Evolutionary conservation across 2,329 filamentous ascomycete species (phyloP).

Genomic region (Acephala macrosclerotiorum): DNA sequence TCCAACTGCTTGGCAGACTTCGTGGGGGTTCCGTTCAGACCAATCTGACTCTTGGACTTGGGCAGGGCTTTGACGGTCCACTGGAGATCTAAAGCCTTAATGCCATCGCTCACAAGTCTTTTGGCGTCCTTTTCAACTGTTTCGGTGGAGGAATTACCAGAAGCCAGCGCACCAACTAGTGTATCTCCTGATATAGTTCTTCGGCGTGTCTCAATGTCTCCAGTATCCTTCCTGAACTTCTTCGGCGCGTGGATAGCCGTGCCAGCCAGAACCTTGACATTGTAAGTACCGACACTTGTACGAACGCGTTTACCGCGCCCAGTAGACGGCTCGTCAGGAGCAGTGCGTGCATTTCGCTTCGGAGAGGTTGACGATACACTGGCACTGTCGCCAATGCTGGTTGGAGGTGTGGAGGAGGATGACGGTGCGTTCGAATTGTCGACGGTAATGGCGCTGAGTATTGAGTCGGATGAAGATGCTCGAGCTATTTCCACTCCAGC

Average conservation of each 20-base stretch:
- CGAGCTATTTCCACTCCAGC: slow-evolving; percentile 33
- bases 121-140: slow-evolving; percentile 39
- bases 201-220: slow-evolving; percentile 45
- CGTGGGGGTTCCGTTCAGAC: slow-evolving; percentile 38
- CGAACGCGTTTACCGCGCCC: slow-evolving; percentile 62
- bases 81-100: slow-evolving; percentile 56
- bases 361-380: slow-evolving; percentile 60
- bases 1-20: slow-evolving; percentile 39
- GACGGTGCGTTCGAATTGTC: slow-evolving; percentile 40
- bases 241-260: slow-evolving; percentile 61
- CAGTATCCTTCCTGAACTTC: slow-evolving; percentile 51
- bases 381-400: slow-evolving; percentile 67
- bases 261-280: slow-evolving; percentile 67
- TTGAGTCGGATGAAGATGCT: slow-evolving; percentile 39
- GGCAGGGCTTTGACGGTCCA: slow-evolving; percentile 51
- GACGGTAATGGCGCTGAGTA: slow-evolving; percentile 39
- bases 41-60: slow-evolving; percentile 42
- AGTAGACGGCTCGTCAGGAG: slow-evolving; percentile 29
- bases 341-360: slow-evolving; percentile 31
- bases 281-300: slow-evolving; percentile 68
- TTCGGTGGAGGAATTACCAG: slow-evolving; percentile 37
- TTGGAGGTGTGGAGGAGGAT: slow-evolving; percentile 63
- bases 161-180: slow-evolving; percentile 41
- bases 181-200: slow-evolving; percentile 54
- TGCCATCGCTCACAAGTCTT: slow-evolving; percentile 47